A percentile compares a stretch with the other conserved stretches of the same genome.
These are phyloP conservation scores for Ceratobasidium sp. DNA, from an alignment of 1,284 basidiomycete species.

Conservation along the genomic window DNA sequence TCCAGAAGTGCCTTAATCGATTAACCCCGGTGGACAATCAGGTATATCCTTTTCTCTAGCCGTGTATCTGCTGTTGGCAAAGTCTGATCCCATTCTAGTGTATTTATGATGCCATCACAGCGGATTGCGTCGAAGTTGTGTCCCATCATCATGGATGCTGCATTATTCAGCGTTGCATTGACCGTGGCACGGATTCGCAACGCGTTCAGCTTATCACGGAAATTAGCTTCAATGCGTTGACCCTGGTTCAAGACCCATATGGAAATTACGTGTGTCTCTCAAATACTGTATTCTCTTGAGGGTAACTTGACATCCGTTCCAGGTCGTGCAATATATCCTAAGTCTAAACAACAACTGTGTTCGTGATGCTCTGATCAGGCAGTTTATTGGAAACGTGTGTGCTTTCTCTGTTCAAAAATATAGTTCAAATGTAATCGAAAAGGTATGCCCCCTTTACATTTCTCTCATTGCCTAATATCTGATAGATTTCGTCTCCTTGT, in stretches of 20 bases:
- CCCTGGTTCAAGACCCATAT: constrained; percentile 98
- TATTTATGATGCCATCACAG: constrained; percentile 99
- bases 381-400: constrained; percentile 98
- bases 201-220: constrained; percentile 97
- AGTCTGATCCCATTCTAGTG: constrained; percentile 70
- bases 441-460: constrained; percentile 63
- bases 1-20: constrained; percentile 99
- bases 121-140: constrained; percentile 99
- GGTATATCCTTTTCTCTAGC: constrained; percentile 59
- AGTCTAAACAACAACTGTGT: constrained; percentile 98
- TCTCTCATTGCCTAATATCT: not conserved
- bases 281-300: not conserved
- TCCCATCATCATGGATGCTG: constrained; percentile 99
- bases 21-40: constrained; percentile 98
- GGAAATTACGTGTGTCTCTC: constrained; percentile 84
- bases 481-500: constrained; percentile 52
- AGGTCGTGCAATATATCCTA: constrained; percentile 97
- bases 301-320: constrained; percentile 30
- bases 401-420: constrained; percentile 99
- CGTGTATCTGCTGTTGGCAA: constrained; percentile 33
- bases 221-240: constrained; percentile 98
- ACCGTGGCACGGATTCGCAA: constrained; percentile 97
- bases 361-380: constrained; percentile 96
- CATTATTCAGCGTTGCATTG: constrained; percentile 97
- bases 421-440: constrained; percentile 94